These are phyloP conservation scores for Pyrenochaeta sp. DNA, from an alignment of 2,329 filamentous ascomycete genomes.

Conservation along the genomic window DNA sequence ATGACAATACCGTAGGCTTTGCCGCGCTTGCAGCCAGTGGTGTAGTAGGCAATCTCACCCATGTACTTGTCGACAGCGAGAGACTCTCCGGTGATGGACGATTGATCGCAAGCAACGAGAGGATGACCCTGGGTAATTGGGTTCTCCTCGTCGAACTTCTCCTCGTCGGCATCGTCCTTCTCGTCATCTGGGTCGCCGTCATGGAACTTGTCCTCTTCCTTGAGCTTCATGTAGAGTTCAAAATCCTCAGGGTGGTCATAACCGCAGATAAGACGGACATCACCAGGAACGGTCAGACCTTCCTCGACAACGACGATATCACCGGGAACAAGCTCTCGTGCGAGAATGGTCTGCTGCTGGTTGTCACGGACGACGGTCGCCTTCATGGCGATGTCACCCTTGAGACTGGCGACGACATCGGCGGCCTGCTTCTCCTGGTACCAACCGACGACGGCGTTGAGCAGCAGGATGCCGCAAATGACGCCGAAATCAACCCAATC, in stretches of 20 bases:
- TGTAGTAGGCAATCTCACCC: conserved; percentile 79
- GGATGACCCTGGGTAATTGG: conserved; percentile 68
- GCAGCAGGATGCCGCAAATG: conserved; percentile 76
- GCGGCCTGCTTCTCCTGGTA: conserved; percentile 84
- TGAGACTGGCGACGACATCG: conserved; percentile 71
- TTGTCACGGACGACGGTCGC: conserved; percentile 73
- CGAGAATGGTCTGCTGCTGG: conserved; percentile 72
- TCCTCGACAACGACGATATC: conserved; percentile 79
- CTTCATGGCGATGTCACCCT: conserved; percentile 82
- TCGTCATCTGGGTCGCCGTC: conserved; percentile 68
- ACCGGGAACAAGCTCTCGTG: conserved; percentile 77
- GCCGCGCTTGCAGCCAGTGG: conserved; percentile 82
- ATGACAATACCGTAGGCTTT: conserved; percentile 76
- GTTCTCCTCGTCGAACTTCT: conserved; percentile 64
- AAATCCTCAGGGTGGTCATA: conserved; percentile 74
- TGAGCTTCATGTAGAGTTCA: conserved; percentile 71
- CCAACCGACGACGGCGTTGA: conserved; percentile 81
- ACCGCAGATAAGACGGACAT: conserved; percentile 76
- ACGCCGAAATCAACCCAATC: conserved; percentile 80
- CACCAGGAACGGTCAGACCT: conserved; percentile 74
- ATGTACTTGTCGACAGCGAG: conserved; percentile 82
- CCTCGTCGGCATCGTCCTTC: conserved; percentile 68
- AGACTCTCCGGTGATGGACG: conserved; percentile 82
- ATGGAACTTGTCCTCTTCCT: conserved; percentile 60
- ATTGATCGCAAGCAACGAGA: conserved; percentile 78